These are phyloP conservation scores for Edaphochlamys debaryana DNA, from an alignment of 139 green algal genomes.

Conservation along the genomic window DNA sequence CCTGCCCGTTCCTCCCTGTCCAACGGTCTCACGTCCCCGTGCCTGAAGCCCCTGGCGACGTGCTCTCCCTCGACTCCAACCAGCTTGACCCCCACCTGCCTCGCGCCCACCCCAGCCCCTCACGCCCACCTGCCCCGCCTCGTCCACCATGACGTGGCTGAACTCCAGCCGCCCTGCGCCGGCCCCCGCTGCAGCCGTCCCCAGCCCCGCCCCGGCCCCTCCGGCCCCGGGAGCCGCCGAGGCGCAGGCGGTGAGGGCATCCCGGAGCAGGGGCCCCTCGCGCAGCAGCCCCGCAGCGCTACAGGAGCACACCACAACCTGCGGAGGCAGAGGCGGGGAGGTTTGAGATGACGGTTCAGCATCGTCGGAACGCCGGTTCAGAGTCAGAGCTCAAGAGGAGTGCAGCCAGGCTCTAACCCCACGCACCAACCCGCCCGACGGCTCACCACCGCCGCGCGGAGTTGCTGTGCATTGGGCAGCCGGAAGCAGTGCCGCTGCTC, in stretches of 20 bases:
- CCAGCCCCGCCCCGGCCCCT: neutral
- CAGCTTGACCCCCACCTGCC: too few species aligned
- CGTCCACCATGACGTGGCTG: conserved; percentile 79
- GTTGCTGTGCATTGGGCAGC: neutral
- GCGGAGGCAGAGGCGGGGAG: neutral
- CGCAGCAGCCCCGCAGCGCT: conserved; percentile 11
- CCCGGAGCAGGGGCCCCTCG: neutral
- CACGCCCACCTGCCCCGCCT: conserved; percentile 64
- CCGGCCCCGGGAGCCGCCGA: too few species aligned
- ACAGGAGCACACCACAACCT: conserved; percentile 27
- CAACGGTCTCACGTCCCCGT: too few species aligned
- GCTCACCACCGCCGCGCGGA: neutral
- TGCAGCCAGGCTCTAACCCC: neutral
- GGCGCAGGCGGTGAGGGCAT: too few species aligned
- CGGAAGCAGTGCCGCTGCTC: neutral
- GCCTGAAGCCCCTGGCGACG: too few species aligned
- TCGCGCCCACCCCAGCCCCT: neutral
- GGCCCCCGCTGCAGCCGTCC: neutral
- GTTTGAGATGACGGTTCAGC: neutral
- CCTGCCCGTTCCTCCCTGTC: too few species aligned
- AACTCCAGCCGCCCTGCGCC: conserved; percentile 29
- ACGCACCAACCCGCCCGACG: neutral
- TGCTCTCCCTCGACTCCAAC: too few species aligned
- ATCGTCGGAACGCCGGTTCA: too few species aligned
- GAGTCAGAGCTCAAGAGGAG: too few species aligned